Base-by-base conservation (phyloP, 768 basidiomycete genomes). In the Dioszegia crocea region DNA sequence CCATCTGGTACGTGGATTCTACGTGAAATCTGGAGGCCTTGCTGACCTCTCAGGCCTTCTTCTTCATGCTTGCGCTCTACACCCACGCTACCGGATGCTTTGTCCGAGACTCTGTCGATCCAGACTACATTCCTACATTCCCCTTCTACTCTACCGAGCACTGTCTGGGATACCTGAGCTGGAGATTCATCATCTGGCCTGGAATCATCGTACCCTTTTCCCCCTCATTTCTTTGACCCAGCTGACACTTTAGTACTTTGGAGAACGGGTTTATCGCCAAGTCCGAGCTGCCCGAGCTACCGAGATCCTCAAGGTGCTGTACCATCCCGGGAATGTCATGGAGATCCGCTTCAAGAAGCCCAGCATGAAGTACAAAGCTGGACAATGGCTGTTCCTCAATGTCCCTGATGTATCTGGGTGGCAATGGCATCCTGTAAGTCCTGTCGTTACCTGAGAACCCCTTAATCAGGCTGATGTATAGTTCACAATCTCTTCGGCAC, bases 401-500 rank as follows among this genome's bases (percentile, higher is more conserved):
- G 60, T 62, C 14, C 91, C 93, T 2, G 89, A 91, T 43, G 77
- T 96, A 11, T 92, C 90, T 41, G 77, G 68, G 19, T 85, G 82
- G 75, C 91, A 96, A 74, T 97, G 91, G 91, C 92, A 94, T 78
- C 92, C 93, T n/a, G 91, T 92, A 66, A 69, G 88, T 82, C 26
- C 4, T 24, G 21, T 12, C 24, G 9, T 17, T 38, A n/a, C 8
- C 56, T 24, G 27, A 33, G 14, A 46, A 17, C 11, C 23, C 46
- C 21, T 27, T 10, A 27, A 5, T 50, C 49, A 29, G 19, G 45
- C 45, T 46, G 26, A 46, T 8, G 9, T 27, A 5, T 68, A 91
- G 88, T 93, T 94, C 78, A 92, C 91, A 38, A 93, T 93, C 79
- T 91, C 91, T 0, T 93, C 91, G 38, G 90, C 92, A 14, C 92